phyloP scores from a whole-genome alignment of 2,329 filamentous ascomycete genomes.

The Magnaporthiopsis rhizophila region DNA sequence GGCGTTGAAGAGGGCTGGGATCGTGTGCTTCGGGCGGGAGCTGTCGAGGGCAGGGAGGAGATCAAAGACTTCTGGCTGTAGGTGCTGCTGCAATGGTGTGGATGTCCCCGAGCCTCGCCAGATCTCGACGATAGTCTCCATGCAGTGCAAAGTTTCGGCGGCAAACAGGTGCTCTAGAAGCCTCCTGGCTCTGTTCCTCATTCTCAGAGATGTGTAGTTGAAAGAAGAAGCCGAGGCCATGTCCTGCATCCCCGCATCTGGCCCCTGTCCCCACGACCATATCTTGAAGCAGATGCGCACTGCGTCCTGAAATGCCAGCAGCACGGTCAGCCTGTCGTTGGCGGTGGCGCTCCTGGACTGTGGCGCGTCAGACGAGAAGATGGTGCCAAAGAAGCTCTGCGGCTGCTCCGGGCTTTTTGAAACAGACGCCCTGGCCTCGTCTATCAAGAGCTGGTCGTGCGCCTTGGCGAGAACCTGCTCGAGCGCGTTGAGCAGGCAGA shows the following conservation, averaged over 20 bases:
- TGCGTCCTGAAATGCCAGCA: constrained; percentile 94
- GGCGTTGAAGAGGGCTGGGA: constrained; percentile 91
- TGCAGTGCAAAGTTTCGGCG: constrained; percentile 84
- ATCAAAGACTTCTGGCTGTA: constrained; percentile 63
- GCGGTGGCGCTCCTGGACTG: constrained; percentile 78
- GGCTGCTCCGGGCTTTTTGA: constrained; percentile 74
- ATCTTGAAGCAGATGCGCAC: constrained; percentile 88
- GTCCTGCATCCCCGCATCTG: constrained; percentile 52
- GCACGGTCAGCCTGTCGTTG: constrained; percentile 85
- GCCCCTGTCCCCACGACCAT: constrained; percentile 80
- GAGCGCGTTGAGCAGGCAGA: constrained; percentile 83
- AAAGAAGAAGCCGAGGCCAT: constrained; percentile 69
- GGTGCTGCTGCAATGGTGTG: constrained; percentile 19
- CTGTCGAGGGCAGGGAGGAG: constrained; percentile 86
- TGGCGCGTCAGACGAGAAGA: constrained; percentile 71
- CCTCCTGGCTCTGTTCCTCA: constrained; percentile 81
- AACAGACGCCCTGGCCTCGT: constrained; percentile 62
- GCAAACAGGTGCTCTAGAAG: constrained; percentile 89
- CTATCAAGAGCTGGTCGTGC: constrained; percentile 71
- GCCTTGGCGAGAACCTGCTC: constrained; percentile 84
- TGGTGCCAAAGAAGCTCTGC: constrained; percentile 86
- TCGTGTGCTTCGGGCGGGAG: constrained; percentile 81
- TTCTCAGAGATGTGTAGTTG: constrained; percentile 79
- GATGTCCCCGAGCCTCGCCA: constrained; percentile 56
- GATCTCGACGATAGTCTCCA: constrained; percentile 82